phyloP scores from a whole-genome alignment of 805 yeast species.

The Metschnikowia kofuensis region DNA sequence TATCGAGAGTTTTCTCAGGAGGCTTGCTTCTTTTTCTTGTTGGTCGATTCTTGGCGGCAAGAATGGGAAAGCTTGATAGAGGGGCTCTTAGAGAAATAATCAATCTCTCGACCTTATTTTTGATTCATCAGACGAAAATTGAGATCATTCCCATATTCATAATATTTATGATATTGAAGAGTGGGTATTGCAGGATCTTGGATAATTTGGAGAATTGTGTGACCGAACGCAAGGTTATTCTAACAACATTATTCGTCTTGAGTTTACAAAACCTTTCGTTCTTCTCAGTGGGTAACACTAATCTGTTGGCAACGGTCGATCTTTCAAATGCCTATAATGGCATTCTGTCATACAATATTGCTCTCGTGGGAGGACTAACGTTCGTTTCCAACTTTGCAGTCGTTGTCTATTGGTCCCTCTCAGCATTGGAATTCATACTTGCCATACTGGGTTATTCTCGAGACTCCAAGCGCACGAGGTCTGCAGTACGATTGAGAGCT shows the following conservation, averaged over 20 bases:
- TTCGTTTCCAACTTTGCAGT: constrained; percentile 83
- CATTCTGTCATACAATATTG: constrained; percentile 61
- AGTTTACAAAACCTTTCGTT: constrained; percentile 73
- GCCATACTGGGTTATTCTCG: constrained; percentile 9
- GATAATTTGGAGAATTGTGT: constrained; percentile 14
- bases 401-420: constrained; percentile 76
- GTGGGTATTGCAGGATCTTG: constrained; percentile 14
- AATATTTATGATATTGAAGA: constrained; percentile 31
- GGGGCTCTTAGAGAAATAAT: constrained; percentile 27
- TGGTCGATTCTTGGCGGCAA: constrained; percentile 23
- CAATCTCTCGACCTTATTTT: constrained; percentile 36
- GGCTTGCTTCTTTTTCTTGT: constrained; percentile 28
- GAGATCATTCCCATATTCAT: constrained; percentile 55
- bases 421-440: constrained; percentile 31
- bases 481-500: constrained; percentile 11
- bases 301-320: constrained; percentile 88
- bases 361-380: constrained; percentile 73
- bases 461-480: constrained; percentile 2
- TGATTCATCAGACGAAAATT: constrained; percentile 54
- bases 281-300: constrained; percentile 87
- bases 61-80: background rate
- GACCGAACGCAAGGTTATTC: constrained; percentile 14
- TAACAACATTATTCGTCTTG: constrained; percentile 38
- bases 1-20: constrained; percentile 25
- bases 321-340: constrained; percentile 93